Evolutionary conservation across 2,329 filamentous ascomycete species (phyloP), one percentile per base, ranked within the genome.

Genomic region (Rhexocercosporidium sp.): DNA sequence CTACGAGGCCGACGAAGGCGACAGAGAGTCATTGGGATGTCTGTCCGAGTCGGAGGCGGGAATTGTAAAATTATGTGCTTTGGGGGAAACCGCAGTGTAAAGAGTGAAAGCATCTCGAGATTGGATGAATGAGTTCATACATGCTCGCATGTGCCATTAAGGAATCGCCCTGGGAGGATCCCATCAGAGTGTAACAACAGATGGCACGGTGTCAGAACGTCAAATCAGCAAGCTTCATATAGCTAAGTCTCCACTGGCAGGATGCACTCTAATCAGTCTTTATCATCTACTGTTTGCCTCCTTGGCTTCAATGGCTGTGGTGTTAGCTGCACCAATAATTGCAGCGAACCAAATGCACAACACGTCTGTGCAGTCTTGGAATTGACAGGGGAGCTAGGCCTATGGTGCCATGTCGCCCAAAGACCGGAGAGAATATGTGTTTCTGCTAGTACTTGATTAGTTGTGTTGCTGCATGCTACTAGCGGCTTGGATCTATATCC

Each of bases 131-230:
- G n/a, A n/a, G n/a, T n/a, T n/a, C n/a, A n/a, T n/a, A n/a, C n/a
- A n/a, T n/a, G n/a, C n/a, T n/a, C 53, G 20, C 53, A 37, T 56
- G 20, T 37, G 31, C 53, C n/a, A n/a, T n/a, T n/a, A 56, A 56
- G 53, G 53, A 29, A 14, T 7, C 16, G 16, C 18, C 31, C n/a
- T 56, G 11, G 18, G 34, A n/a, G 12, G 34, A 25, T 34, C 27
- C 31, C 34, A n/a, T 34, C 9, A 22, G 53, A 37, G 46, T 37
- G 29, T 39, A 29, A 56, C 29, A 56, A 29, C 53, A 25, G 18
- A 39, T 56, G 53, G 37, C 53, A 56, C 53, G 31, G 53, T 56
- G 53, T 56, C 53, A 12, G 25, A 51, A 51, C 53, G 37, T 22
- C 53, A 56, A 56, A 56, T 56, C 11, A 37, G 7, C 29, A 22